Base-by-base conservation (phyloP, 2,329 filamentous ascomycete species). In the Epichloe baconii region DNA sequence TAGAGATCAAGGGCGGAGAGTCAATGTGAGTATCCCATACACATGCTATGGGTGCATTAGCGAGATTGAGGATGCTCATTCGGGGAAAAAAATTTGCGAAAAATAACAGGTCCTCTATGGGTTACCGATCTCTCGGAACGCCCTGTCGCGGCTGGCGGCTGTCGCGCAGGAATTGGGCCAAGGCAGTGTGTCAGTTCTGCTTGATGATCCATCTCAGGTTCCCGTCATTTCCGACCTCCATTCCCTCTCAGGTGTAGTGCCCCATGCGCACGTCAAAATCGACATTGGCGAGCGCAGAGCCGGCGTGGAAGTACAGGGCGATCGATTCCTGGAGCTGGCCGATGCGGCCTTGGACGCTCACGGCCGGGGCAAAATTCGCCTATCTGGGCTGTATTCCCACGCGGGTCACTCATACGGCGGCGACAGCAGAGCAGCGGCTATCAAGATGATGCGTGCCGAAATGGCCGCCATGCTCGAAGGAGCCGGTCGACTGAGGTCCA, bases 231-330 rank as follows among this genome's bases (percentile, higher is more conserved):
- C 79, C n/a, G 60, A 68, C 0, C 61, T 74, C 5, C 67, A 70
- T 41, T 59, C 64, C 3, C 58, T 67, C 2, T 69, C 71, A 1
- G 75, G 73, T 15, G 66, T 70, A 45, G 63, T 68, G 1, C 76
- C 81, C 3, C 72, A 71, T 0, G 70, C 86, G 14, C 86, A 82
- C 60, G 69, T 90, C 59, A 90, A 90, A 59, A 77, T 91, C 40
- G 85, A 91, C 62, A 82, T 85, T 48, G 85, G 85, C 11, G 80
- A 80, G 57, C 74, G 80, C 59, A 81, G 87, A 15, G 85, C 86
- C 0, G 87, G 87, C 19, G 72, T 88, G 0, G 60, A 71, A 1
- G 66, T 65, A 2, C 75, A 79, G 54, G 60, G 63, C 2, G 58
- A 64, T 1, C 63, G 84, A 1, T 69, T 84, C 40, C 65, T 75